A percentile compares a stretch with the other conserved stretches of the same genome.
These are phyloP conservation scores for Marsdenia floribunda DNA, from an alignment of 257 asterid species.

Conservation along the genomic window DNA sequence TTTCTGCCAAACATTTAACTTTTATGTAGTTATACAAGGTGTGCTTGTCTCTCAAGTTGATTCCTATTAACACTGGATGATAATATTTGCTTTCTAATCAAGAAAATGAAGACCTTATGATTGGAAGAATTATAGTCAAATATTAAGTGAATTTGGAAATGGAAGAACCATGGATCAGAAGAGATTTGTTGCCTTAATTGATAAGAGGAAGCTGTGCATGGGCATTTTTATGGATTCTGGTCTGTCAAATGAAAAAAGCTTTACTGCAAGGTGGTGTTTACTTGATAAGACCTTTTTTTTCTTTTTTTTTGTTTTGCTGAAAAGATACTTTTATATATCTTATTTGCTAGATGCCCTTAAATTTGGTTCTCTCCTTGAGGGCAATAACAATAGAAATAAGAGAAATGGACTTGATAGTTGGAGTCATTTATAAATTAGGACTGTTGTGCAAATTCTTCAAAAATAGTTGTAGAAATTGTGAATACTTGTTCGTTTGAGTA, in stretches of 20 bases:
- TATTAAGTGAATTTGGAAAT: background rate
- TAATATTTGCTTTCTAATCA: background rate
- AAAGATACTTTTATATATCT: background rate
- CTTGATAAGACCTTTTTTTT: background rate
- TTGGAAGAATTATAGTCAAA: background rate
- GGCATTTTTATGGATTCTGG: background rate
- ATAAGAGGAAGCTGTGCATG: background rate
- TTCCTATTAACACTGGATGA: background rate
- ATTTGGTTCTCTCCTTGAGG: too few relatives aligned
- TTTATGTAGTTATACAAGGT: background rate
- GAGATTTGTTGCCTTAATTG: background rate
- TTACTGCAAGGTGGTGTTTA: background rate
- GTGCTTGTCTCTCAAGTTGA: background rate
- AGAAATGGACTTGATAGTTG: background rate
- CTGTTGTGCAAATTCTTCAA: background rate
- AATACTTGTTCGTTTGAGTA: background rate
- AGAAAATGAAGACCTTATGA: background rate
- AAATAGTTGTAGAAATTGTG: background rate
- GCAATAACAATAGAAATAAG: background rate
- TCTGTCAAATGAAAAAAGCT: background rate
- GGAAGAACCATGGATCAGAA: background rate
- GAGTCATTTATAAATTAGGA: background rate
- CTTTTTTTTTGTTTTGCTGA: too few relatives aligned
- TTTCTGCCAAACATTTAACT: background rate
- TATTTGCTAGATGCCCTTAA: too few relatives aligned